Evolutionary conservation across 1,284 basidiomycete genomes (phyloP).

Genomic region (Cystobasidium pallidum): DNA sequence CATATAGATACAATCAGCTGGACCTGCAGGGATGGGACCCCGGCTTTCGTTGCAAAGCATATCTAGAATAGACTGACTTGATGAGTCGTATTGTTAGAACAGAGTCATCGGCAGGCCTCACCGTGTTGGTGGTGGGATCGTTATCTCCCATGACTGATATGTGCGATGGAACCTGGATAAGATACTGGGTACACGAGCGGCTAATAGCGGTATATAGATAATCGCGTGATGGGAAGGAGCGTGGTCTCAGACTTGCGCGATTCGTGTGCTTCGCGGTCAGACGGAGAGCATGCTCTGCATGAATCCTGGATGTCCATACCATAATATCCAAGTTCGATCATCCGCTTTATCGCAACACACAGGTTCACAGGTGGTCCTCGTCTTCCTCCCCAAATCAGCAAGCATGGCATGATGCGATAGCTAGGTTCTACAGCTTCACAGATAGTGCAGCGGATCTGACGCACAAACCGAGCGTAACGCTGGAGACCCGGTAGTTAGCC

Average conservation of each 20-base stretch:
- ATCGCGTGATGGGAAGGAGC: background rate
- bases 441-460: no score
- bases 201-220: background rate
- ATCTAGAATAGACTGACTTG: slow-evolving; percentile 61
- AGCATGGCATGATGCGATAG: background rate
- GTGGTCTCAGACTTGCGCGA: background rate
- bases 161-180: background rate
- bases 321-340: background rate
- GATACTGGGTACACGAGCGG: background rate
- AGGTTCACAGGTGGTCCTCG: background rate
- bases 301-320: background rate
- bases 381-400: background rate
- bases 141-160: slow-evolving; percentile 56
- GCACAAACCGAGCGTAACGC: no score
- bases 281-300: background rate
- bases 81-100: slow-evolving; percentile 89
- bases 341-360: background rate
- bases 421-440: background rate
- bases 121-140: slow-evolving; percentile 67
- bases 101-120: slow-evolving; percentile 70
- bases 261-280: background rate
- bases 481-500: no score
- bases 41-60: no score
- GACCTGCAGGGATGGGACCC: no score
- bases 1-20: background rate